Evolutionary conservation across 768 basidiomycete species (phyloP), one percentile per base, ranked within the genome.

Genomic region (Xerocomellus amylosporus): DNA sequence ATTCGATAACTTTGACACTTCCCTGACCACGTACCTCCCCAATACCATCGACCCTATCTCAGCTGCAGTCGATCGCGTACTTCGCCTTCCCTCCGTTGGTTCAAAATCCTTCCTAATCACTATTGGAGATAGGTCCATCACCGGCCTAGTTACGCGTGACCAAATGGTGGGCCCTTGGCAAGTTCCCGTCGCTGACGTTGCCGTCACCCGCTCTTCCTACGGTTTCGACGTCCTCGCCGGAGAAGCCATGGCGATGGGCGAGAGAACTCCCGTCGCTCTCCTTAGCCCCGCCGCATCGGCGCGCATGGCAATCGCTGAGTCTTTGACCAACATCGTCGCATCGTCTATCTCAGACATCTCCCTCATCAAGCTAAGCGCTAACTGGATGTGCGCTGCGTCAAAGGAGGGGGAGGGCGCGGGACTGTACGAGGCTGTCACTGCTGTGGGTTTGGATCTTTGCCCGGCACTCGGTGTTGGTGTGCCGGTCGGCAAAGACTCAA

Each of bases 111-210:
- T 98, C 86, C 80, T 99, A 46, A 94, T 99, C 71, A 99, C 97
- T 46, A 99, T 99, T 55, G 97, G 97, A 24, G 97, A 99, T 65
- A 84, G 97, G 42, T 81, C 88, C 34, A 87, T 99, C 70, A 93
- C 95, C 0, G 97, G 97, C 22, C 84, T 99, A 43, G 92, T 98
- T 57, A 85, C 89, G 7, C 84, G 97, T 49, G 97, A 99, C 68
- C 97, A 99, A 72, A 98, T 99, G 96, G 93, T 98, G 22, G 97
- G 97, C 0, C 96, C 95, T 0, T 99, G 91, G 90, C 97, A 99
- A 73, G 90, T 98, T 10, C 96, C 97, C 36, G 92, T 98, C 8
- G 90, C 96, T 19, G 96, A 99, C 61, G 96, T 97, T 47, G 97
- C 96, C 3, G 92, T 98, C 40, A 99, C 96, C 5, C 86, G 90